phyloP scores from a whole-genome alignment of 208 protist species.

The Acanthamoeba healyi region DNA sequence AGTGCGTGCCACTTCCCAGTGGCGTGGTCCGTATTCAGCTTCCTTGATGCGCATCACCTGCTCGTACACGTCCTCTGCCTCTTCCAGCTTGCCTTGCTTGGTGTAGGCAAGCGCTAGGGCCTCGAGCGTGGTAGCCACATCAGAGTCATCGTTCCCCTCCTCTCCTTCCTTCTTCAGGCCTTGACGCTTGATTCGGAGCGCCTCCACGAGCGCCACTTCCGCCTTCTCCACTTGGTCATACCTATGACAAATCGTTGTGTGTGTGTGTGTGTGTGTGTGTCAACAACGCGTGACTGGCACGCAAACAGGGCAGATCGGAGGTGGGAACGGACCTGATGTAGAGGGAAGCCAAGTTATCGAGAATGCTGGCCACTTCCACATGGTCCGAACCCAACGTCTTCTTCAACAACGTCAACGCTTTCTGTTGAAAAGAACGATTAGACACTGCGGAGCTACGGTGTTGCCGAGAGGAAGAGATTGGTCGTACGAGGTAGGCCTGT shows the following conservation, averaged over 20 bases:
- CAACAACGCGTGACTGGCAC: too few species aligned
- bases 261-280: too few species aligned
- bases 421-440: not conserved
- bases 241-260: not conserved
- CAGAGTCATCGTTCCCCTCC: not conserved
- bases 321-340: slow-evolving; percentile 15
- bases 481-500: slow-evolving; percentile 4
- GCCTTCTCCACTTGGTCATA: slow-evolving; percentile 48
- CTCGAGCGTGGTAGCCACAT: slow-evolving; percentile 1
- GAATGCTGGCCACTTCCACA: slow-evolving; percentile 4
- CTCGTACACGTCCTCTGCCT: slow-evolving; percentile 39
- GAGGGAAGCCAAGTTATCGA: not conserved
- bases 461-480: not conserved
- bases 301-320: too few species aligned
- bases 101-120: slow-evolving; percentile 5
- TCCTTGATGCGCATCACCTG: slow-evolving; percentile 30
- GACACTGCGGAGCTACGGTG: not conserved
- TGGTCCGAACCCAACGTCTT: slow-evolving; percentile 29
- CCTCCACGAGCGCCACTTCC: slow-evolving; percentile 35
- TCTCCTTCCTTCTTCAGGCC: not conserved
- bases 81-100: not conserved
- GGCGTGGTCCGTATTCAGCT: not conserved
- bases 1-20: slow-evolving; percentile 44
- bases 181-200: slow-evolving; percentile 9
- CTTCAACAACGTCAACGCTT: slow-evolving; percentile 26